Evolutionary conservation across 73 alveolate species (phyloP), one percentile per base, ranked within the genome.

Genomic region (Tetrahymena borealis): DNA sequence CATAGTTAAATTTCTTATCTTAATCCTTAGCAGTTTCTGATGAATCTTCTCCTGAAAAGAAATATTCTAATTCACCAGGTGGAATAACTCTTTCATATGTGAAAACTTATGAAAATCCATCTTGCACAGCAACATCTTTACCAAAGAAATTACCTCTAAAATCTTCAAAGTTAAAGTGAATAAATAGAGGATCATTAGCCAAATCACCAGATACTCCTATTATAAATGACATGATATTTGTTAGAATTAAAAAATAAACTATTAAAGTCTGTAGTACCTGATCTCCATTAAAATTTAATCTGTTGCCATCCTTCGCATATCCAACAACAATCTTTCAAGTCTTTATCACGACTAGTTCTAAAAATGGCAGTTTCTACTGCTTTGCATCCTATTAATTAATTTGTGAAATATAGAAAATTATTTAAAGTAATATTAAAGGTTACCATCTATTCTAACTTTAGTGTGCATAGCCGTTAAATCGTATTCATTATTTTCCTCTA

Each of bases 251-350:
- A 24, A 2, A 60, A 60, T 11, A 10, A 60, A 60, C 91, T 31
- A 91, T 90, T 36, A 95, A n/a, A n/a, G n/a, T n/a, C n/a, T n/a
- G n/a, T n/a, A n/a, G n/a, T 95, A 39, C 93, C 95, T 7, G 94
- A 94, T 90, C 40, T 96, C 97, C 98, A 96, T 42, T 13, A 90
- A 78, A 97, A 95, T 39, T 37, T 90, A 7, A 96, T 91, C 90
- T 94, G 95, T 33, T 95, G 77, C 99, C 98, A 97, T 8, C 99
- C 97, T 90, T 97, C 99, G 79, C 99, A 97, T 24, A 97, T 96
- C 99, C 99, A 97, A 90, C 99, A 97, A 31, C 95, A 95, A 78
- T 93, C 92, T n/a, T 91, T 95, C 16, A 60, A 60, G 28, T 60
- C 85, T 15, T 60, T 60, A 60, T 60, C 85, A 60, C 85, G 85